Percentiles rank a stretch among this genome's conserved stretches.
phyloP scores from a whole-genome alignment of 306 rosid species.

The Ceratonia siliqua region DNA sequence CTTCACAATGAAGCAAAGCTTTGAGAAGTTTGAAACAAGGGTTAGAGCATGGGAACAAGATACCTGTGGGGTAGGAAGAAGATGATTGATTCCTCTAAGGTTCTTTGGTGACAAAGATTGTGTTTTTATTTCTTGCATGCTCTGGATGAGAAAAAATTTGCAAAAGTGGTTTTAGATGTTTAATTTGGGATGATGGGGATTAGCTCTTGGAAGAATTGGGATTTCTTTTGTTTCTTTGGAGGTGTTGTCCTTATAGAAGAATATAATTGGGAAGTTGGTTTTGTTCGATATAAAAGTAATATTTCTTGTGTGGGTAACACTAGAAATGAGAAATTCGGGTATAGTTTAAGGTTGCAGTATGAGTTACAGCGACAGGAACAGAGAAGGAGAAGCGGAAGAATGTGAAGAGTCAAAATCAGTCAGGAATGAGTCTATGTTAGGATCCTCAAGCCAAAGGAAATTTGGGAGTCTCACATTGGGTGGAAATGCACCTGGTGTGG shows the following conservation, averaged over 20 bases:
- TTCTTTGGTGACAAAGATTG: slow-evolving; percentile 23
- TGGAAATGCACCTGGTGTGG: too few relatives aligned
- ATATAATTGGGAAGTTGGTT: slow-evolving; percentile 35
- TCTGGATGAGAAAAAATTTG: neutral
- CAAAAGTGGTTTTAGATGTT: slow-evolving; percentile 38
- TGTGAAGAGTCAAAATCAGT: slow-evolving; percentile 43
- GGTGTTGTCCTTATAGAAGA: slow-evolving; percentile 35
- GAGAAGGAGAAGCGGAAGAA: slow-evolving; percentile 53
- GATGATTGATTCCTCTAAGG: neutral
- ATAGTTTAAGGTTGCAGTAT: slow-evolving; percentile 74
- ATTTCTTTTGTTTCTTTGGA: slow-evolving; percentile 29
- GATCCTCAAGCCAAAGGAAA: too few relatives aligned
- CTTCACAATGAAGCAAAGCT: too few relatives aligned
- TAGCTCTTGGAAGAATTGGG: slow-evolving; percentile 31
- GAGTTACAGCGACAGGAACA: slow-evolving; percentile 61
- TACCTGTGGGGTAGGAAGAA: slow-evolving; percentile 4
- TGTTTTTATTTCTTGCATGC: neutral
- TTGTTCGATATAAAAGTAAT: slow-evolving; percentile 33
- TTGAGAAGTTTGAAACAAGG: slow-evolving; percentile 21
- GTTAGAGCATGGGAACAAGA: slow-evolving; percentile 9
- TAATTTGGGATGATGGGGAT: slow-evolving; percentile 35
- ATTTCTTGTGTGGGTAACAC: slow-evolving; percentile 23
- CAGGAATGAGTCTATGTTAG: slow-evolving; percentile 60
- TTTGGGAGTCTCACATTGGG: too few relatives aligned
- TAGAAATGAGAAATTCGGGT: slow-evolving; percentile 63